Evolutionary conservation across 371 early-diverging fungal genomes (phyloP), one percentile per base, ranked within the genome.

Genomic region (Batrachochytrium dendrobatidis): DNA sequence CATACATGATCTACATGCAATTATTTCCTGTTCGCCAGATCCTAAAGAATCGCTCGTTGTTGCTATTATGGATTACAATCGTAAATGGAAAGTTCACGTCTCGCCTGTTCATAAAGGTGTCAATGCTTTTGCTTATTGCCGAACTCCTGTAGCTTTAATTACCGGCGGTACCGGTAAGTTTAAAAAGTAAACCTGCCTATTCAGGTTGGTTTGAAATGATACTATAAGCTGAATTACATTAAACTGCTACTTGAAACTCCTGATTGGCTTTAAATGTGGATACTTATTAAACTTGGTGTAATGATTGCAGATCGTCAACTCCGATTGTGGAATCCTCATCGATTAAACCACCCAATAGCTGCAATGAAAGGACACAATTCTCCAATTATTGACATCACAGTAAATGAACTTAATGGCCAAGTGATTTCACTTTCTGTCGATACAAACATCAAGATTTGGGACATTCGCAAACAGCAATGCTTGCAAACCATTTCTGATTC

Each of bases 311-410:
- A 76, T 44, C 68, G 69, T 10, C 71, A 71, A 53, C 45, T 79
- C 31, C 69, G 79, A 0, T 52, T 79, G 1, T 76, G 76, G 76
- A 76, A 79, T 54, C 79, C 76, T 0, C 68, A 73, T 55, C 61
- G 73, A 1, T 56, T 76, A 10, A 48, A 67, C 7, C 62, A 69
- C 29, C 76, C 76, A 8, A 69, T 70, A 62, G 74, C 72, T 0
- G 56, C 67, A 1, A 55, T 79, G 25, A 68, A 67, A 28, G 79
- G 79, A 10, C 79, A 79, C 54, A 56, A 31, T 20, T 50, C 75
- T 4, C 79, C 79, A 18, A 70, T 79, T 30, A 62, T 67, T 35
- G 67, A 71, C 35, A 58, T 75, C 32, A 58, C 56, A 18, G 62
- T 73, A 30, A 74, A 74, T 56, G 68, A 71, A 18, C 29, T 52